Evolutionary conservation across 768 basidiomycete species (phyloP).

Genomic region (Hygrophoropsis aurantiaca): DNA sequence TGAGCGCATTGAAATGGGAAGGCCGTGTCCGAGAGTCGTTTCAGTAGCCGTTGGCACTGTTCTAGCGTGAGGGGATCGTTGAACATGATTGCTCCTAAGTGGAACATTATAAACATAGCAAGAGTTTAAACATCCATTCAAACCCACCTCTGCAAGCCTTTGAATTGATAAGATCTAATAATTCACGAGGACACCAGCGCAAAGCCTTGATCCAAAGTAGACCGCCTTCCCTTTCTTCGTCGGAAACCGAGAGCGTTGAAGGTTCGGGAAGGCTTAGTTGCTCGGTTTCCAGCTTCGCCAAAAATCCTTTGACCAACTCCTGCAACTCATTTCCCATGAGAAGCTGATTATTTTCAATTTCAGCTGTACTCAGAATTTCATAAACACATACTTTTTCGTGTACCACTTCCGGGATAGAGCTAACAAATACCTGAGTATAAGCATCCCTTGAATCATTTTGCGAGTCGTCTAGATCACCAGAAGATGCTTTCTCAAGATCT

Average conservation of each 20-base stretch:
- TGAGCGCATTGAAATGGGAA: conserved; percentile 98
- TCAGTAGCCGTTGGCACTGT: conserved; percentile 72
- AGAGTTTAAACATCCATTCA: background rate
- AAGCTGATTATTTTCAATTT: conserved; percentile 42
- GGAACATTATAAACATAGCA: conserved; percentile 4
- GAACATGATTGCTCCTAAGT: conserved; percentile 93
- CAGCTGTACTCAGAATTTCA: background rate
- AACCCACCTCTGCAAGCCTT: conserved; percentile 89
- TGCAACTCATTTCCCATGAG: conserved; percentile 70
- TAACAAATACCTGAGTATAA: conserved; percentile 68
- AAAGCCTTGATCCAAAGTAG: conserved; percentile 66
- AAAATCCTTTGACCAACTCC: conserved; percentile 70
- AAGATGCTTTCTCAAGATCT: conserved; percentile 27
- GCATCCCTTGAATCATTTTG: conserved; percentile 31
- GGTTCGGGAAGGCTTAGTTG: conserved; percentile 22
- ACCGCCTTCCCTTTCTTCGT: conserved; percentile 18
- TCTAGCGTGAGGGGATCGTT: conserved; percentile 70
- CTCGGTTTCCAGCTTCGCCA: conserved; percentile 59
- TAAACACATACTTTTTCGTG: conserved; percentile 58
- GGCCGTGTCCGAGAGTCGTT: conserved; percentile 63
- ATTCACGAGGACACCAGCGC: conserved; percentile 77
- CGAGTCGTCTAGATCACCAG: conserved; percentile 13
- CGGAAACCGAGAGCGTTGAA: conserved; percentile 10
- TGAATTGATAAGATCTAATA: conserved; percentile 87
- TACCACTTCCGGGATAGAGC: conserved; percentile 66